A percentile compares a stretch with the other conserved stretches of the same genome.
Conservation (phyloP, 139 green algal species). For the Tetraselmis chui region DNA sequence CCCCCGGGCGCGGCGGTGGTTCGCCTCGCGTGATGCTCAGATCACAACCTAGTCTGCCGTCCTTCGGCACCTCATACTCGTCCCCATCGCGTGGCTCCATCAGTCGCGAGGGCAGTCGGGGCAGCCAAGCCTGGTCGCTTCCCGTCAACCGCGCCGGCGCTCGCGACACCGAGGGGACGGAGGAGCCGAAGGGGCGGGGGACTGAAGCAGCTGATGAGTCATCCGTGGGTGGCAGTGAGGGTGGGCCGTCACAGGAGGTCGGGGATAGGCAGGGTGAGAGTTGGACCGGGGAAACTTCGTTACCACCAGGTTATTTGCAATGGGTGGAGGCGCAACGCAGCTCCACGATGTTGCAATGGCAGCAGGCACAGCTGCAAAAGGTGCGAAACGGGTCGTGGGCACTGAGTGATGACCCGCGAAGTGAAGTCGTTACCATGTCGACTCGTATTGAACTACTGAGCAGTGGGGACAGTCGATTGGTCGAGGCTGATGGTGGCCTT, state of each 20-base stretch:
- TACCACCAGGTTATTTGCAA: neutral
- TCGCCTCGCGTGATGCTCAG: neutral
- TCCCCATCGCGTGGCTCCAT: neutral
- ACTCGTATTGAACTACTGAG: neutral
- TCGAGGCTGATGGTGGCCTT: neutral
- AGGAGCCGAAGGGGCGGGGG: too few relatives aligned
- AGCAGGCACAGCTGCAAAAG: neutral
- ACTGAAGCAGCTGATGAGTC: too few relatives aligned
- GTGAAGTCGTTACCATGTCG: neutral
- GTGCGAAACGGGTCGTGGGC: too few relatives aligned
- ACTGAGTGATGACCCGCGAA: neutral
- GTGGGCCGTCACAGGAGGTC: neutral
- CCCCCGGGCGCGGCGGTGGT: neutral
- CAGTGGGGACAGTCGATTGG: neutral
- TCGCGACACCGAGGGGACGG: neutral
- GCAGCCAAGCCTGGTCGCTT: neutral
- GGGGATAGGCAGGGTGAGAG: neutral
- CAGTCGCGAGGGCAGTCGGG: neutral
- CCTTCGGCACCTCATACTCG: neutral
- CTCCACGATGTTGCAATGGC: neutral
- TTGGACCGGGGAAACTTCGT: neutral
- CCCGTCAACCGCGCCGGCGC: neutral
- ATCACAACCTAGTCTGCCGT: too few relatives aligned
- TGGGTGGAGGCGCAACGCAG: neutral
- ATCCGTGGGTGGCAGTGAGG: too few relatives aligned